phyloP scores from a whole-genome alignment of 345 rosid species.

The Eucalyptus dawsonii region DNA sequence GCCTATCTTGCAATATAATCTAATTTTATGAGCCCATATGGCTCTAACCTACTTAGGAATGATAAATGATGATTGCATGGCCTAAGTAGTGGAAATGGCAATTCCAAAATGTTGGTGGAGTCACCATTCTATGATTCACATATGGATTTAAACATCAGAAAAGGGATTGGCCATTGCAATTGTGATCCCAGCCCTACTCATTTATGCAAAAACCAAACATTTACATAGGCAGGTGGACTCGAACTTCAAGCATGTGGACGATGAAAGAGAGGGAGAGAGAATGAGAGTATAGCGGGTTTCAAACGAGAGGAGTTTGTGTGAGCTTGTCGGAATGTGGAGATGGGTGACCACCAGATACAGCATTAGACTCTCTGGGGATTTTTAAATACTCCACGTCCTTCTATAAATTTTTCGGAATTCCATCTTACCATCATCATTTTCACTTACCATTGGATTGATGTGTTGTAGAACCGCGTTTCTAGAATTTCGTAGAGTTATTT shows the following conservation, averaged over 20 bases:
- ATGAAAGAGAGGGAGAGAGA: no score
- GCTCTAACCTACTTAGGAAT: neutral
- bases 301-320: no score
- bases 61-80: neutral
- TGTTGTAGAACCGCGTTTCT: neutral
- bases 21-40: neutral
- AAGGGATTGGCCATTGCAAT: neutral
- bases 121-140: neutral
- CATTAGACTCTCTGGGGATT: rapidly evolving
- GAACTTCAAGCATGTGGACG: neutral
- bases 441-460: neutral
- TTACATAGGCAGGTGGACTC: rapidly evolving
- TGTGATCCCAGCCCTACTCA: rapidly evolving
- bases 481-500: neutral
- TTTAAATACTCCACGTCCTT: no score
- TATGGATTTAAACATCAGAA: rapidly evolving
- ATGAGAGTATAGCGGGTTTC: no score
- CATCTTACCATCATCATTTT: no score
- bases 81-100: neutral
- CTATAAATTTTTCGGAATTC: rapidly evolving
- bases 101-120: neutral
- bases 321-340: neutral
- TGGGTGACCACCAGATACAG: rapidly evolving
- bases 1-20: neutral
- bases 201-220: neutral